These are phyloP conservation scores for Cercospora zeae-maydis DNA, from an alignment of 2,329 filamentous ascomycete genomes.

Conservation along the genomic window DNA sequence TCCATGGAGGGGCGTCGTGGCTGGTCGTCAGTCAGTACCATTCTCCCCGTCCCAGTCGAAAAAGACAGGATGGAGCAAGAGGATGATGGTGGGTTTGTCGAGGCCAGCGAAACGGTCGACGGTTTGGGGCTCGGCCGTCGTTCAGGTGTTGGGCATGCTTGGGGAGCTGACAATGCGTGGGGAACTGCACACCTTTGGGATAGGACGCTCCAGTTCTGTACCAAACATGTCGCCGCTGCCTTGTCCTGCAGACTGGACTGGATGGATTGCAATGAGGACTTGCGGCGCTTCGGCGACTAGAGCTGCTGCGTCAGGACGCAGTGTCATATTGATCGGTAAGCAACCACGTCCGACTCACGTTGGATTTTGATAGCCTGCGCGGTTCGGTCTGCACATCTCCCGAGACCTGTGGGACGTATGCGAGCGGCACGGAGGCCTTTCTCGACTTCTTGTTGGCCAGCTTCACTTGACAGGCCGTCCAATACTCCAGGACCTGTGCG, in stretches of 20 bases:
- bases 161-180: not conserved
- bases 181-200: constrained; percentile 18
- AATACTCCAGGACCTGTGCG: constrained; percentile 15
- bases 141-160: not conserved
- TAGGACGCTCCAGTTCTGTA: constrained; percentile 18
- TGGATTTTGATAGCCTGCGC: not conserved
- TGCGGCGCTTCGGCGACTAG: constrained; percentile 1
- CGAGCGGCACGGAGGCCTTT: constrained; percentile 12
- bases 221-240: constrained; percentile 18
- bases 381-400: constrained; percentile 5
- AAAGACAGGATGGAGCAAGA: not conserved
- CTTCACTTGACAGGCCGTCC: constrained; percentile 12
- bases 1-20: constrained; percentile 17
- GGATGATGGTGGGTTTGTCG: not conserved
- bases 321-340: not conserved
- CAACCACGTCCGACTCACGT: not conserved
- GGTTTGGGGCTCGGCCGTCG: constrained; percentile 5
- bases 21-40: constrained; percentile 11
- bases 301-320: not conserved
- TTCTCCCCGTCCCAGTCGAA: constrained; percentile 2
- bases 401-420: constrained; percentile 8
- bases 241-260: constrained; percentile 14
- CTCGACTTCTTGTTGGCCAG: constrained; percentile 7
- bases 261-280: constrained; percentile 9
- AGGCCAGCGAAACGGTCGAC: constrained; percentile 2